Percentiles rank a stretch among this genome's conserved stretches.
These are phyloP conservation scores for Sclerotinia spermophila DNA, from an alignment of 2,329 filamentous ascomycete species.

Conservation along the genomic window DNA sequence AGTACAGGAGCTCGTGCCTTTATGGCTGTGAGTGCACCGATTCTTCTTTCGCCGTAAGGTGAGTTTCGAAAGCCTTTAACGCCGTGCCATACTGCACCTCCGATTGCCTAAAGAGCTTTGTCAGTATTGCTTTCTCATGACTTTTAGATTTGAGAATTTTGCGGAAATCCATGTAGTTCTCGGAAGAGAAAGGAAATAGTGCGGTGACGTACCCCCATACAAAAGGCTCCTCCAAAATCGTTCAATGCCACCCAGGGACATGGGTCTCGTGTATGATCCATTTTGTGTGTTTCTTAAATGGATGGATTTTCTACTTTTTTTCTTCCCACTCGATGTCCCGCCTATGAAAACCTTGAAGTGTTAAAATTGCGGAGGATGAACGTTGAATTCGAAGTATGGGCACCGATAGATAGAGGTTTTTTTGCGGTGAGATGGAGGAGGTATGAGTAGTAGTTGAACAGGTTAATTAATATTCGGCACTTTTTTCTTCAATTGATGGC, in stretches of 20 bases:
- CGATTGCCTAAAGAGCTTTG: conserved; percentile 54
- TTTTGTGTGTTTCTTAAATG: conserved; percentile 40
- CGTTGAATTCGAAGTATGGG: background rate
- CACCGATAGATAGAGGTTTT: background rate
- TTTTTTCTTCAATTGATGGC: conserved; percentile 15
- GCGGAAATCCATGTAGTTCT: background rate
- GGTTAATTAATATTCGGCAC: background rate
- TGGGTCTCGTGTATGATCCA: conserved; percentile 96
- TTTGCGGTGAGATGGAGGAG: background rate
- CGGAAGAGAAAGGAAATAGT: conserved; percentile 9
- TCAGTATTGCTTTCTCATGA: conserved; percentile 23
- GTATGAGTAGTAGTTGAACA: background rate
- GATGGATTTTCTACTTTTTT: background rate
- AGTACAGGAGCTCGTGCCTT: conserved; percentile 95
- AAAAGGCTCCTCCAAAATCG: conserved; percentile 96
- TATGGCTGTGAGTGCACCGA: conserved; percentile 94
- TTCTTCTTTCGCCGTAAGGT: conserved; percentile 88
- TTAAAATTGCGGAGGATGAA: background rate
- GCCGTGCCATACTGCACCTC: conserved; percentile 89
- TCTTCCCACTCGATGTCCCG: background rate
- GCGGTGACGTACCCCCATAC: conserved; percentile 75
- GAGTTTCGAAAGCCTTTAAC: conserved; percentile 92
- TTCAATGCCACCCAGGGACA: conserved; percentile 96
- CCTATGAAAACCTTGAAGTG: background rate
- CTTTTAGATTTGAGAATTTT: background rate